A percentile compares a stretch with the other conserved stretches of the same genome.
Conservation (phyloP, 805 yeast genomes). For the Nakazawaea wickerhamii region DNA sequence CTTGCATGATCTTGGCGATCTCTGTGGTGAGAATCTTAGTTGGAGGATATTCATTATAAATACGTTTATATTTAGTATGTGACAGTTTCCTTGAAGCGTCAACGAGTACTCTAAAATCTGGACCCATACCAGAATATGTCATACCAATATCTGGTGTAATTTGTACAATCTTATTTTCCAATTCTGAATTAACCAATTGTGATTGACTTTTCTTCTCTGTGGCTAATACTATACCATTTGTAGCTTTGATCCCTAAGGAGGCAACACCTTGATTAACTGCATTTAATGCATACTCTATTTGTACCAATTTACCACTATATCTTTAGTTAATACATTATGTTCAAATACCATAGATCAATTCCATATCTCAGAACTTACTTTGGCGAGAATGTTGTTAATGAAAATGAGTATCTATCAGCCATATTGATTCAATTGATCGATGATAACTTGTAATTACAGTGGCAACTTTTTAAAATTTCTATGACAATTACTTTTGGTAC, state of each 20-base stretch:
- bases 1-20: slow-evolving; percentile 95
- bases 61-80: slow-evolving; percentile 86
- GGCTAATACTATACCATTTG: slow-evolving; percentile 94
- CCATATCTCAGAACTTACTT: slow-evolving; percentile 46
- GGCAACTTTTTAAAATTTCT: slow-evolving; percentile 6
- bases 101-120: slow-evolving; percentile 91
- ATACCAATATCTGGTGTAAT: slow-evolving; percentile 96
- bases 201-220: slow-evolving; percentile 91
- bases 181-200: slow-evolving; percentile 65
- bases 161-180: slow-evolving; percentile 70
- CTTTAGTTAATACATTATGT: slow-evolving; percentile 11
- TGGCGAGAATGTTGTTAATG: slow-evolving; percentile 96
- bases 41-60: slow-evolving; percentile 96
- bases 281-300: slow-evolving; percentile 94
- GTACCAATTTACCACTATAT: slow-evolving; percentile 88
- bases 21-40: slow-evolving; percentile 90
- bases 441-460: neutral
- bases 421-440: slow-evolving; percentile 31
- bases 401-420: slow-evolving; percentile 98
- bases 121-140: slow-evolving; percentile 98
- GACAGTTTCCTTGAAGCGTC: slow-evolving; percentile 92
- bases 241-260: slow-evolving; percentile 87
- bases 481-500: too few species aligned
- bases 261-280: slow-evolving; percentile 99
- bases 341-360: too few species aligned